Evolutionary conservation across 306 rosid genomes (phyloP), one percentile per base, ranked within the genome.

Genomic region (Quercus parvula): DNA sequence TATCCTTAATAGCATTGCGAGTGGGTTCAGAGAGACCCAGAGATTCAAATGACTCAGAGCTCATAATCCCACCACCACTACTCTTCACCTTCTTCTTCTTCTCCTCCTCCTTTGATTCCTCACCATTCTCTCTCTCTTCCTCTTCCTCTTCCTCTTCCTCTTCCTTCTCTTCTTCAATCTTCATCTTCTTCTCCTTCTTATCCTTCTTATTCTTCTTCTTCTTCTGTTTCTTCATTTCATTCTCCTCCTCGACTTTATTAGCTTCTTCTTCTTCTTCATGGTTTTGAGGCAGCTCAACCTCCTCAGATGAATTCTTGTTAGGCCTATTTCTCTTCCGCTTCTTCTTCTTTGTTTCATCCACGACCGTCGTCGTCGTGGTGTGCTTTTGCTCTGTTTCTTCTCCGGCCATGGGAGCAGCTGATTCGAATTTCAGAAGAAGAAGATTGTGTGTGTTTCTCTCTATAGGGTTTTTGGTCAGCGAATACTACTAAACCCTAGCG

Each of bases 11-110:
- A 41, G 98, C 87, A 80, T 74, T 86, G 46, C 51, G 79, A 27
- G 98, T 93, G 31, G 88, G 85, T 49, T 88, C 84, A 38, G 97
- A 93, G 75, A 93, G 78, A n/a, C 71, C 86, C 49, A 91, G 85
- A 11, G 94, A 86, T 20, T 73, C 66, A 84, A 93, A 93, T 14
- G 90, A 59, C 75, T 77, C 84, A 0, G 75, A 63, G 30, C 92
- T 91, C 94, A 93, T 91, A 73, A 93, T 93, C 74, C 97, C 94
- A 54, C 71, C 27, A 19, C 79, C 88, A 19, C 27, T 41, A 20
- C 28, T 71, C 78, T 59, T 81, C 67, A 22, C 67, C 46, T 41
- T 41, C 68, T 77, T 81, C 57, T 77, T 63, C 57, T 81, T 77
- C 28, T 67, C 63, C 22, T 67, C 64, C 24, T 77, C 85, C 46